Evolutionary conservation across 2,329 filamentous ascomycete species (phyloP), one percentile per base, ranked within the genome.

Genomic region (Cercospora beticola): DNA sequence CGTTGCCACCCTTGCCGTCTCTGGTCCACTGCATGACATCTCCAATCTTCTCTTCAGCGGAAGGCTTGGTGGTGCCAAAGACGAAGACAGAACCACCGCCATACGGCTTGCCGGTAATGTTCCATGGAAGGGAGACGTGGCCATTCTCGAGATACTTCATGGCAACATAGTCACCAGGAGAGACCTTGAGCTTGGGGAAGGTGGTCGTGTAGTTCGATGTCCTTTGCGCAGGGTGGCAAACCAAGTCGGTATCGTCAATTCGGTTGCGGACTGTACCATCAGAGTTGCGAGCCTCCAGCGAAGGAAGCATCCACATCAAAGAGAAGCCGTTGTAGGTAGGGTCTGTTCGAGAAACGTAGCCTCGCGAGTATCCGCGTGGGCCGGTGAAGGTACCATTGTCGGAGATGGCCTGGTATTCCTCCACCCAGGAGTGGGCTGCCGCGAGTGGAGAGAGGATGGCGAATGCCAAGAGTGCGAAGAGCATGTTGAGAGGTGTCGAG

Each of bases 1-100:
- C 85, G 78, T 97, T 89, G 23, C 94, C 94, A 21, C 94, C 93
- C 5, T 86, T 90, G 69, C 94, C 94, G 66, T 92, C 89, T 18
- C 84, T 79, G 58, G 88, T 97, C 95, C 95, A 98, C 62, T 90
- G 83, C 72, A 97, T 88, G 36, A 97, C 90, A 66, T 82, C 83
- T 62, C 83, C 81, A 28, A 90, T 80, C 65, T 82, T 88, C 76
- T 93, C 88, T 62, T 86, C 82, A 5, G 78, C 75, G 36, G 81
- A 80, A 2, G 83, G 83, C 36, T 82, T 66, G 0, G 80, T 83
- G n/a, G 84, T 85, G 62, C 82, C 83, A 73, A 81, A 86, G 59
- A 85, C 77, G 72, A 81, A 85, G 70, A 84, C 76, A 2, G 83
- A 83, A 64, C 83, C 83, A 30, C 76, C 80, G 36, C 79, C 78